Conservation (phyloP, 306 rosid species). For the Begonia fuchsioides region DNA sequence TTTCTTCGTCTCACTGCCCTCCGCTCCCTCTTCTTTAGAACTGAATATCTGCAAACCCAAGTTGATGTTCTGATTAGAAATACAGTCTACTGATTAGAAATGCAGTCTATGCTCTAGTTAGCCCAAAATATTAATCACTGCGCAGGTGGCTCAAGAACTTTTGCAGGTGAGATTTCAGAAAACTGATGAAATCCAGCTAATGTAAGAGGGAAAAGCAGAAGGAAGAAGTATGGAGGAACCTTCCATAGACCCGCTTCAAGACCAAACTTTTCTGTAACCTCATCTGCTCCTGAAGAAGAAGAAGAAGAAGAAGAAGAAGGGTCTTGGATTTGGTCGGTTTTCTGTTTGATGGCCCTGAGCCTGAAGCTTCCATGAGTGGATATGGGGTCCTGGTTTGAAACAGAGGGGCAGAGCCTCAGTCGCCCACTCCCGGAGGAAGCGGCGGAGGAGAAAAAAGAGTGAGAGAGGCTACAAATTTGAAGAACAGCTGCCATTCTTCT, state of each 20-base stretch:
- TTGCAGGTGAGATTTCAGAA: too few relatives aligned
- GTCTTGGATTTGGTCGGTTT: constrained; percentile 52
- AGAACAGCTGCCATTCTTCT: constrained; percentile 29
- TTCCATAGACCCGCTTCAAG: constrained; percentile 95
- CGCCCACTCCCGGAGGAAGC: constrained; percentile 17
- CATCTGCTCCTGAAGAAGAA: constrained; percentile 39
- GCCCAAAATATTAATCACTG: too few relatives aligned
- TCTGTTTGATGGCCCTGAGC: constrained; percentile 53
- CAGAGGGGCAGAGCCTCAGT: constrained; percentile 8
- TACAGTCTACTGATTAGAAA: too few relatives aligned
- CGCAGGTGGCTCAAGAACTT: too few relatives aligned
- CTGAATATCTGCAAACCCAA: constrained; percentile 52
- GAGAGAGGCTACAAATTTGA: constrained; percentile 16
- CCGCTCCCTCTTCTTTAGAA: constrained; percentile 51
- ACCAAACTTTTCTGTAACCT: constrained; percentile 68
- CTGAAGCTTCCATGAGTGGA: constrained; percentile 28
- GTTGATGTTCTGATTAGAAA: too few relatives aligned
- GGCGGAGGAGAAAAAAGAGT: constrained; percentile 25
- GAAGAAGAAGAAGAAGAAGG: constrained; percentile 31
- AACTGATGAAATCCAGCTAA: not conserved
- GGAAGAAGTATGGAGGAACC: constrained; percentile 26
- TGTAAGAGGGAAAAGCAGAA: not conserved
- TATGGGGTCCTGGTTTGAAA: constrained; percentile 16
- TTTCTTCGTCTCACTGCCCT: constrained; percentile 26
- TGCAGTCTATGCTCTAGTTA: too few relatives aligned